Percentiles rank a stretch among this genome's conserved stretches.
phyloP scores from a whole-genome alignment of 441 rosid genomes.

The Syzygium syzygioides region DNA sequence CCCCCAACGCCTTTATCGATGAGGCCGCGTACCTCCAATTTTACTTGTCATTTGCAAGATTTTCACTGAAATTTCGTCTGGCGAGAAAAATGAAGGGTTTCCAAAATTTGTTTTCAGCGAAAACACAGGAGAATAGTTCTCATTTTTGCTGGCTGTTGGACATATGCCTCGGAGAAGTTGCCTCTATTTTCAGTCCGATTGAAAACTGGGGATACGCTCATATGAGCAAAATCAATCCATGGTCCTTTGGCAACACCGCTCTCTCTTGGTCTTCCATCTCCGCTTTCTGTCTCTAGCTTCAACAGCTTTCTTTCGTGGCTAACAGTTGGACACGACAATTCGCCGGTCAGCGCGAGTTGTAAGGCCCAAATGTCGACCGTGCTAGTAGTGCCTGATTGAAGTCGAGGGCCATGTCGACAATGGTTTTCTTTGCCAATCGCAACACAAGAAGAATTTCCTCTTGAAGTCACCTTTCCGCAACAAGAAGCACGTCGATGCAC shows the following conservation, averaged over 20 bases:
- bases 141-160: background rate
- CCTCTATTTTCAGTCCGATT: background rate
- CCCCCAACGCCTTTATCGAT: background rate
- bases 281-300: background rate
- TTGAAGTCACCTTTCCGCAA: background rate
- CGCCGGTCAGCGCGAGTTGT: background rate
- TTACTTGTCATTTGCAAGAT: background rate
- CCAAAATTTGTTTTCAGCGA: background rate
- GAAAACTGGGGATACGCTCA: background rate
- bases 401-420: background rate
- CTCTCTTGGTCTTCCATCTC: background rate
- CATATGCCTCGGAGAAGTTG: background rate
- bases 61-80: background rate
- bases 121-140: background rate
- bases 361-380: background rate
- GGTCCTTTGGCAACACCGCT: background rate
- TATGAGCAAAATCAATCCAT: background rate
- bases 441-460: background rate
- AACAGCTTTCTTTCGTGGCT: background rate
- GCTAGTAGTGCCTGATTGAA: background rate
- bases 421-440: background rate
- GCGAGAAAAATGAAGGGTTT: background rate
- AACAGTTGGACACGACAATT: background rate
- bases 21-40: background rate
- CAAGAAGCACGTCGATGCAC: background rate